A percentile compares a stretch with the other conserved stretches of the same genome.
Evolutionary conservation across 73 alveolate genomes (phyloP).

Genomic region (Paramecium biaurelia): DNA sequence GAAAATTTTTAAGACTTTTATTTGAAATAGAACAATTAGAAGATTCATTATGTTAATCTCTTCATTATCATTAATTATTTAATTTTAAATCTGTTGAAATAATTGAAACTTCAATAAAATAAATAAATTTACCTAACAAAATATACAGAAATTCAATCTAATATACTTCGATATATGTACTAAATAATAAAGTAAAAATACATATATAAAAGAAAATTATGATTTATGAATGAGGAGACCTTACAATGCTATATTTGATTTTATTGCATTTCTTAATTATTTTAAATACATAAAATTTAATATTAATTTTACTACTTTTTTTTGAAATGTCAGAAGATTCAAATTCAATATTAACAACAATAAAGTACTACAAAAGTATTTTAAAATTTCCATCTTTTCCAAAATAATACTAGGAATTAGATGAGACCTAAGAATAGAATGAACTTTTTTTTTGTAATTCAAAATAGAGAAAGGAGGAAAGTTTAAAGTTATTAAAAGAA

Average conservation of each 20-base stretch:
- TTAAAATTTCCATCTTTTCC: background rate
- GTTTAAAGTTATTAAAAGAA: background rate
- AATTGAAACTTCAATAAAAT: no score
- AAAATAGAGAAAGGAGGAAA: conserved; percentile 34
- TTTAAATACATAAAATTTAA: background rate
- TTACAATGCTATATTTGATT: background rate
- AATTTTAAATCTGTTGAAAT: no score
- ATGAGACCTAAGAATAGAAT: background rate
- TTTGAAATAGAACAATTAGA: background rate
- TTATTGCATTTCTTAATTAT: background rate
- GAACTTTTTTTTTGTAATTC: conserved; percentile 43
- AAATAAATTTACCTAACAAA: no score
- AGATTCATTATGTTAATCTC: no score
- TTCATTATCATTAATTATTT: no score
- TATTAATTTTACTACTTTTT: background rate
- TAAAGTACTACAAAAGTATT: background rate
- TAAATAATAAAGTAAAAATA: no score
- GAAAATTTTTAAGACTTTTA: background rate
- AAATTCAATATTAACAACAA: background rate
- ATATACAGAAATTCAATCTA: no score
- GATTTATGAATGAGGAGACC: no score
- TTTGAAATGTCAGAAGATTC: background rate
- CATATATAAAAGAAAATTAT: no score
- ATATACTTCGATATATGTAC: no score
- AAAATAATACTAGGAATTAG: background rate